A percentile compares a stretch with the other conserved stretches of the same genome.
Conservation (phyloP, 306 rosid species). For the Boehmeria nivea region DNA sequence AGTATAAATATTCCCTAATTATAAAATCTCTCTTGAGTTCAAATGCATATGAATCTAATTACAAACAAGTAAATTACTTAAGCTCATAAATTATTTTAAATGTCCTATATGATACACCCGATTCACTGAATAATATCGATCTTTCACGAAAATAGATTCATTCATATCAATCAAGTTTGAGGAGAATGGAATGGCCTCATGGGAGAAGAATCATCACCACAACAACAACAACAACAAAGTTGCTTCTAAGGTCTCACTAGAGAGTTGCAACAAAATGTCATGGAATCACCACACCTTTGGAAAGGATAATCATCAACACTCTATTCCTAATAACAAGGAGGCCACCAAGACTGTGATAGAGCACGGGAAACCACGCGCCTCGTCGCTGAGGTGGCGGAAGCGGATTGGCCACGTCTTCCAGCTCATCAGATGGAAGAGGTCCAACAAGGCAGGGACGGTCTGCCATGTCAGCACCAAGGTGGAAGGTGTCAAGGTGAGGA, state of each 20-base stretch:
- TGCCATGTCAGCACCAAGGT: conserved; percentile 71
- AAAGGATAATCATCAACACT: conserved; percentile 31
- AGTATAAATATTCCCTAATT: no score
- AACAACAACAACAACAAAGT: conserved; percentile 9
- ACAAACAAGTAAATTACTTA: no score
- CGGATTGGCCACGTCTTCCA: conserved; percentile 86
- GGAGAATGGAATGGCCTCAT: conserved; percentile 80
- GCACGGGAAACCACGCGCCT: conserved; percentile 58
- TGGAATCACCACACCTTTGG: conserved; percentile 41
- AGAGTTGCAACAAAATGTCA: conserved; percentile 44
- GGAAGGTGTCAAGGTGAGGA: conserved; percentile 79
- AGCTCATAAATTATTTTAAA: no score
- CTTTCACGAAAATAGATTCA: conserved; percentile 57
- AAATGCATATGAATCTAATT: no score
- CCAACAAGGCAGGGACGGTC: conserved; percentile 40
- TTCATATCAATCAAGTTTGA: conserved; percentile 95
- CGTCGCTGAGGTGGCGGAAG: conserved; percentile 83
- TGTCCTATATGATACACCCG: no score
- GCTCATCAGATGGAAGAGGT: conserved; percentile 73
- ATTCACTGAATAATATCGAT: background rate
- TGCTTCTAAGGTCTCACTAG: conserved; percentile 61
- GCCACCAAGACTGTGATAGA: conserved; percentile 79
- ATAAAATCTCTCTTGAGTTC: no score
- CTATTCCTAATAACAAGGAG: conserved; percentile 20
- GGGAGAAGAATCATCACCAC: conserved; percentile 86